phyloP scores from a whole-genome alignment of 805 yeast genomes.

The Yamadazyma kitorensis region DNA sequence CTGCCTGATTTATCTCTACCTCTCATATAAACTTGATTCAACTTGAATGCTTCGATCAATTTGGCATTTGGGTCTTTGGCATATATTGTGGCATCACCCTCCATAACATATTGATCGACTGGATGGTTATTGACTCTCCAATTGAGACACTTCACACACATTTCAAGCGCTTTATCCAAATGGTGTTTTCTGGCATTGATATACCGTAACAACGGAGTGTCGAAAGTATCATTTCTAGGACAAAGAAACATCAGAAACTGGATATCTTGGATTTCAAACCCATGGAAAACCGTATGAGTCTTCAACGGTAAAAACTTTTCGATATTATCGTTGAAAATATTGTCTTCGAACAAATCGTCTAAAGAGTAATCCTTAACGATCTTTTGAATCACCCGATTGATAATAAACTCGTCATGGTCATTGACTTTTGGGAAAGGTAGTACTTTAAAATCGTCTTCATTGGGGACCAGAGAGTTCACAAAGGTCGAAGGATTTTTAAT shows the following conservation, averaged over 20 bases:
- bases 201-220: constrained; percentile 68
- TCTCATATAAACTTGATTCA: constrained; percentile 65
- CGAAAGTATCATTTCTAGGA: constrained; percentile 71
- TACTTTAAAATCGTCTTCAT: constrained; percentile 2
- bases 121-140: constrained; percentile 68
- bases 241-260: constrained; percentile 7
- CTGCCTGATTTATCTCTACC: constrained; percentile 71
- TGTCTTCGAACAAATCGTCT: neutral
- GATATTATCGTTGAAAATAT: constrained; percentile 1
- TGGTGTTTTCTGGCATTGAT: constrained; percentile 82
- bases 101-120: constrained; percentile 56
- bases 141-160: constrained; percentile 64
- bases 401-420: constrained; percentile 5
- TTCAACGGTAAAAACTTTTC: constrained; percentile 7
- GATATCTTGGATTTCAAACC: constrained; percentile 3
- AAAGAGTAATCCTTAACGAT: constrained; percentile 2
- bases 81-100: constrained; percentile 66
- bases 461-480: constrained; percentile 5
- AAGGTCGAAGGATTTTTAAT: constrained; percentile 6
- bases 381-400: too few species aligned
- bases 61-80: constrained; percentile 35
- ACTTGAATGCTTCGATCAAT: constrained; percentile 50
- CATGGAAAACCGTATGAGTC: constrained; percentile 3
- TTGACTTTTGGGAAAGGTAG: constrained; percentile 5
- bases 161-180: constrained; percentile 59